Conservation (phyloP, 306 rosid species). For the Mimosa pudica region DNA sequence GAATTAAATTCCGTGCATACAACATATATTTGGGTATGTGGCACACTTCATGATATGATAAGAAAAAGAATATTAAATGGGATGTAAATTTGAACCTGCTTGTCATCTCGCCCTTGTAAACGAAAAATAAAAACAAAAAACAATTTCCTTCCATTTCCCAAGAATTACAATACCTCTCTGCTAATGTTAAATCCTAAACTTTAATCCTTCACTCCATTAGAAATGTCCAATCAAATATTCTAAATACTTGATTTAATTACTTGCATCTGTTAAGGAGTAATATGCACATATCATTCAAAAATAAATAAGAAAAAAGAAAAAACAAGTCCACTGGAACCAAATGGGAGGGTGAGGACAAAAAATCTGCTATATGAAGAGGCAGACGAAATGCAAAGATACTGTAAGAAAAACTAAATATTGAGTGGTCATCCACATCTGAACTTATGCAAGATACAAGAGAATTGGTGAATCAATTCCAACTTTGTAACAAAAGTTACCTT, state of each 20-base stretch:
- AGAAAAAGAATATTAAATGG: neutral
- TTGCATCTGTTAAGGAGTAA: neutral
- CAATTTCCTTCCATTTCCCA: neutral
- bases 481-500: constrained; percentile 54
- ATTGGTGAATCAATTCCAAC: neutral
- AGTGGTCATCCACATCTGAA: constrained; percentile 31
- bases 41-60: neutral
- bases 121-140: neutral
- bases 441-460: constrained; percentile 7
- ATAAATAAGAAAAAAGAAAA: no score
- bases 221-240: neutral
- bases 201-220: neutral
- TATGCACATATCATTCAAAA: neutral
- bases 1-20: neutral
- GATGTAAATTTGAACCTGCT: neutral
- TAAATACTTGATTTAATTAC: no score
- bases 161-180: neutral
- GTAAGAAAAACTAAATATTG: constrained; percentile 9
- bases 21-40: neutral
- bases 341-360: neutral
- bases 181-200: neutral
- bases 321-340: neutral
- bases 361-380: neutral
- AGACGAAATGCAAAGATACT: constrained; percentile 9
- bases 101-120: neutral